Base-by-base conservation (phyloP, 768 basidiomycete genomes). In the Boletus reticulatus region DNA sequence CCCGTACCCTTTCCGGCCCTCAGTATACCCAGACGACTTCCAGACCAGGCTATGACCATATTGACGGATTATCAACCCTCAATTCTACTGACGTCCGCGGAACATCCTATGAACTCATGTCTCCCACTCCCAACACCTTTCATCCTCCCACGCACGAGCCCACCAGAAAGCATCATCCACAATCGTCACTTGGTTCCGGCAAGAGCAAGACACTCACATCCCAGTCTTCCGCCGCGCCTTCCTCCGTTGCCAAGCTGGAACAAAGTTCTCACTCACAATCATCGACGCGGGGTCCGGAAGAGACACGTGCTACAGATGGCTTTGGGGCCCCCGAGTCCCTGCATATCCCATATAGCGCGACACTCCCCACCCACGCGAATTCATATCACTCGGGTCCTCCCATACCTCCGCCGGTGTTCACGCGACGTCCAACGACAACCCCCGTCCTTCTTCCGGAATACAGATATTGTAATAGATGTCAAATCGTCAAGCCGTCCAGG, bases 401-500 rank as follows among this genome's bases (percentile, higher is more conserved):
- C 14, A 16, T 57, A 22, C 46, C 62, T 17, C 53, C 61, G 32
- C 63, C 62, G 6, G 43, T 48, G 34, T 61, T 68, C 43, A 51
- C 67, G 27, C 60, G 75, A 42, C 60, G 67, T 32, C 80, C 78
- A 1, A 69, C 76, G 5, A 63, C 65, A 12, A 73, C 74, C 12
- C 78, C 82, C 1, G 71, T 84, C 3, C 73, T 92, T 32, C 69
- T 77, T 4, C 84, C 87, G 17, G 82, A 83, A 52, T 76, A 84
- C 64, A 76, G 90, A 42, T 92, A 88, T 67, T 93, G 91, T 66
- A 57, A 60, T 4, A 71, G 67, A 10, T 89, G 91, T 56, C 76
- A 72, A 24, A 76, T 92, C 42, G 71, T 88, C 50, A 93, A 92
- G 67, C 92, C 92, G 0, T 79, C 81, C 55, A 71, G 91, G 41